Percentiles rank a stretch among this genome's conserved stretches.
phyloP scores from a whole-genome alignment of 2,329 filamentous ascomycete species.

The Zasmidium angulare region DNA sequence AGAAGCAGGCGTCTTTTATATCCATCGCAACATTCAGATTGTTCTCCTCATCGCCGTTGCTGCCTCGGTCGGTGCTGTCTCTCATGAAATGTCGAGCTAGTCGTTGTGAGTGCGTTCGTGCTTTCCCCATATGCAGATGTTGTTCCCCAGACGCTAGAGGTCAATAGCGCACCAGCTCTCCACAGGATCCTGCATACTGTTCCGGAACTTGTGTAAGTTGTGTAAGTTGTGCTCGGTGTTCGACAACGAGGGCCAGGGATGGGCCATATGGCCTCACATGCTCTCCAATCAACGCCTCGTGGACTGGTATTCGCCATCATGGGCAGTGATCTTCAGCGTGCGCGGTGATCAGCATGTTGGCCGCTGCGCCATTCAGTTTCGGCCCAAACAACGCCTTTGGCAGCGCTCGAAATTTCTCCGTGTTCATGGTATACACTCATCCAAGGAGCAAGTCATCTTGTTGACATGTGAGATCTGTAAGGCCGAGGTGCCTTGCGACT shows the following conservation, averaged over 20 bases:
- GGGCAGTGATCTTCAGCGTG: not conserved
- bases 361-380: not conserved
- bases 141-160: not conserved
- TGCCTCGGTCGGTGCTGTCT: not conserved
- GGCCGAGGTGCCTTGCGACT: not conserved
- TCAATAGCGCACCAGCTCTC: not conserved
- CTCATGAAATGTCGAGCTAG: not conserved
- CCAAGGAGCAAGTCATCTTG: too few relatives aligned
- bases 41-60: not conserved
- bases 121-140: not conserved
- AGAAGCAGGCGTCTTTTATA: not conserved
- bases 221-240: too few relatives aligned
- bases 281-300: not conserved
- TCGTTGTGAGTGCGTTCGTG: not conserved
- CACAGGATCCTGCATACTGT: not conserved
- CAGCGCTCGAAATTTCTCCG: too few relatives aligned
- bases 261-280: not conserved
- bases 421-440: too few relatives aligned
- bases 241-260: not conserved
- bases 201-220: not conserved
- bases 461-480: too few relatives aligned
- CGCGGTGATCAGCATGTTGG: not conserved
- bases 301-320: not conserved
- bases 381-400: too few relatives aligned
- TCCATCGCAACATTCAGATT: not conserved